These are phyloP conservation scores for Populus tremula DNA, from an alignment of 345 rosid species.

Conservation along the genomic window DNA sequence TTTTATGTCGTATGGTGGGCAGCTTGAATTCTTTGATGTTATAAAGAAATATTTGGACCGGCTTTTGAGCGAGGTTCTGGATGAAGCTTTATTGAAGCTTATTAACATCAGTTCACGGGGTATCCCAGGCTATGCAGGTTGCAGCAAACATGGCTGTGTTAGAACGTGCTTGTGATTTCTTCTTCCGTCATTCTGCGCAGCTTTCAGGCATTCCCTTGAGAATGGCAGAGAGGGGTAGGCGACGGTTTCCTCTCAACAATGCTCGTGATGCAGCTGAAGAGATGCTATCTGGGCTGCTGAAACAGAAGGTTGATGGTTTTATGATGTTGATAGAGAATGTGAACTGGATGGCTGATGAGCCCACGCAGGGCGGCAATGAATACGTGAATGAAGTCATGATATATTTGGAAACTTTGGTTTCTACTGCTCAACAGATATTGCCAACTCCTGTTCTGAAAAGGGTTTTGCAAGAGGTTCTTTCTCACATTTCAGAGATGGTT, in stretches of 20 bases:
- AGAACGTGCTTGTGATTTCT: conserved; percentile 97
- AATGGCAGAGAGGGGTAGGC: conserved; percentile 92
- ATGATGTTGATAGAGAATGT: conserved; percentile 88
- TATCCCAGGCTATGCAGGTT: conserved; percentile 93
- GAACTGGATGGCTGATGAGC: conserved; percentile 91
- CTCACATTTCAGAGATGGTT: conserved; percentile 79
- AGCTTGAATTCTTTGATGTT: conserved; percentile 85
- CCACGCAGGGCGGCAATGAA: conserved; percentile 75
- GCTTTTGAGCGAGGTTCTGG: conserved; percentile 78
- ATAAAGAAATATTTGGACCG: conserved; percentile 92
- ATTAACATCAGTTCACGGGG: conserved; percentile 74
- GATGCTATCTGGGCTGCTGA: conserved; percentile 84
- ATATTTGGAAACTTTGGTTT: conserved; percentile 84
- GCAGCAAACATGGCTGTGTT: conserved; percentile 97
- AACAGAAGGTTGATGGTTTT: conserved; percentile 86
- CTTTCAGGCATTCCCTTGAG: conserved; percentile 88
- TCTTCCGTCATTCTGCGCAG: conserved; percentile 92
- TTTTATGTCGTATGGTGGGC: conserved; percentile 94
- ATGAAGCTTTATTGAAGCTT: conserved; percentile 78
- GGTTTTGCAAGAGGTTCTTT: conserved; percentile 74
- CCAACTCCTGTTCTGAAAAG: conserved; percentile 74
- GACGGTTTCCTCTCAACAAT: conserved; percentile 83
- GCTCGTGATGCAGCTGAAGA: conserved; percentile 91
- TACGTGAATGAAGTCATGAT: conserved; percentile 91
- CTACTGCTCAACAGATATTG: conserved; percentile 95